Base-by-base conservation (phyloP, 1,284 basidiomycete genomes). In the Omphalotus olearius region DNA sequence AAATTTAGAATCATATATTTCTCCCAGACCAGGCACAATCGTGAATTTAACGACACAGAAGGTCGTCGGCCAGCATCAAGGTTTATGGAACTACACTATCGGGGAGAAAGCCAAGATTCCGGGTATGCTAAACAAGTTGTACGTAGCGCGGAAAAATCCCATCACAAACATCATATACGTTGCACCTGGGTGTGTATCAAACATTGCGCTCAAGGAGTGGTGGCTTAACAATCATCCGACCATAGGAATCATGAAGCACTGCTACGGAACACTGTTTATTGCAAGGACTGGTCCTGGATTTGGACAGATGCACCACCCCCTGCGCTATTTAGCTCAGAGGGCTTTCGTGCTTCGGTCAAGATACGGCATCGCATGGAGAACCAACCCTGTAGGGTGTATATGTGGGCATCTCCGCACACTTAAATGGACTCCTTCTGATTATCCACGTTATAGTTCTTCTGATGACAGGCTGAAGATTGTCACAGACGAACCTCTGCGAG, bases 21-120 rank as follows among this genome's bases (percentile, higher is more conserved):
- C 75, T 0, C 78, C 86, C 0, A 76, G 78, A 0, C 79, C 83
- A 0, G 88, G 90, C 0, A 72, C 76, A 2, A 85, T 98, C 7
- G 69, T 92, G 38, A 75, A 85, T 47, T 63, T 80, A 35, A 64
- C 65, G 0, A 77, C 76, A 0, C 86, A 85, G 4, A 69, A 74
- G 28, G 62, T 70, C 1, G 49, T 93, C 0, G 86, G 80, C 0
- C 58, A 66, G 25, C 96, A 98, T 63, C 56, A 74, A 1, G 96
- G 96, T 0, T 66, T 95, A 0, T 95, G 92, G 85, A 80, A 78
- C n/a, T 91, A 85, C 58, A 98, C 95, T 0, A 85, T 98, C 33
- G 96, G 96, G 14, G 68, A 78, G 56, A 70, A 70, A 35, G 86
- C 90, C 0, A 76, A 81, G 20, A 67, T 98, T 11, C 62, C 69